Evolutionary conservation across 495 filamentous ascomycete genomes (phyloP).

Genomic region (Tuber aestivum): DNA sequence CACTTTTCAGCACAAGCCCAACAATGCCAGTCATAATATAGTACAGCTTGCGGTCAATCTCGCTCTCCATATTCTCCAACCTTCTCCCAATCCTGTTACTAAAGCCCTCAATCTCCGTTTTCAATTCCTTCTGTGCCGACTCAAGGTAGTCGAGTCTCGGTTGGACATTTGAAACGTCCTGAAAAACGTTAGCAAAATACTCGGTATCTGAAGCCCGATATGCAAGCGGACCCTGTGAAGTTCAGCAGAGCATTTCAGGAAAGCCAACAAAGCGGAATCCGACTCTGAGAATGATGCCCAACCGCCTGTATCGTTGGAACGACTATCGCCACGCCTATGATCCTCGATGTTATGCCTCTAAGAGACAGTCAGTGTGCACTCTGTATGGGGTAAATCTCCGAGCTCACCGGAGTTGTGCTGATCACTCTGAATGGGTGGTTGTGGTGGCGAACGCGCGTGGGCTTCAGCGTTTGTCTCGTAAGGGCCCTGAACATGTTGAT

Average conservation of each 20-base stretch:
- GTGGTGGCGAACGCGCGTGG: neutral
- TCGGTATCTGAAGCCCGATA: neutral
- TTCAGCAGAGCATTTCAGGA: neutral
- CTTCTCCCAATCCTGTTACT: no score
- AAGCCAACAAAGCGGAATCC: neutral
- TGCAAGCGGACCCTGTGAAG: slow-evolving; percentile 2
- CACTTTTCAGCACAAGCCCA: no score
- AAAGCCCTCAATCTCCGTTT: no score
- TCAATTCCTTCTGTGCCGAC: neutral
- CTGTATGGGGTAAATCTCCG: neutral
- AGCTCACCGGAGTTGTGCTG: slow-evolving; percentile 8
- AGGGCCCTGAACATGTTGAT: slow-evolving; percentile 10
- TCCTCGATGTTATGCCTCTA: neutral
- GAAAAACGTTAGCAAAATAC: slow-evolving; percentile 3
- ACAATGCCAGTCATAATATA: no score
- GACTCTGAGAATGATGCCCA: no score
- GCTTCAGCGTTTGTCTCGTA: slow-evolving; percentile 6
- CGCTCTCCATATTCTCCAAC: no score
- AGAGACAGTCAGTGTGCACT: slow-evolving; percentile 9
- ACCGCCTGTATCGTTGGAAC: neutral
- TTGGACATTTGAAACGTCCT: neutral
- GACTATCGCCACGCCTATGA: neutral
- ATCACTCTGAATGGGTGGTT: neutral
- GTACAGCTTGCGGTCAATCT: no score
- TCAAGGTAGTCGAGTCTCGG: slow-evolving; percentile 3